These are phyloP conservation scores for Tricholoma flavovirens DNA, from an alignment of 768 basidiomycete genomes.

Conservation along the genomic window DNA sequence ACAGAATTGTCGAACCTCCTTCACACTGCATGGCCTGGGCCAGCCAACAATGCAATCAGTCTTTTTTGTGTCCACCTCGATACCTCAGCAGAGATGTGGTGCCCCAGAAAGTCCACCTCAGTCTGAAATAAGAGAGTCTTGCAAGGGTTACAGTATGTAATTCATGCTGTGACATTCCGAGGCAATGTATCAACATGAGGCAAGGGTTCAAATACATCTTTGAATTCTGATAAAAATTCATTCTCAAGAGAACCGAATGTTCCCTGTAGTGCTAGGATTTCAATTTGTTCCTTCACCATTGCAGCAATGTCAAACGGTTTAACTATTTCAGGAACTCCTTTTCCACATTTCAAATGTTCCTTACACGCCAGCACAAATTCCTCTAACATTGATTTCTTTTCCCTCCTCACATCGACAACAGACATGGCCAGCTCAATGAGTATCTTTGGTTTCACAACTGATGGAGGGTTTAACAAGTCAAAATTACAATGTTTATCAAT, in stretches of 20 bases:
- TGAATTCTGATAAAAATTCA: background rate
- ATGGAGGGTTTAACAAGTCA: slow-evolving; percentile 4
- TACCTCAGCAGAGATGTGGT: no score
- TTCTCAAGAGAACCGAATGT: background rate
- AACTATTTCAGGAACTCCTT: background rate
- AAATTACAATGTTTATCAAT: slow-evolving; percentile 9
- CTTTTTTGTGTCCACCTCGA: background rate
- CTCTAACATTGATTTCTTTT: background rate
- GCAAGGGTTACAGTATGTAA: background rate
- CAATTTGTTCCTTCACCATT: background rate
- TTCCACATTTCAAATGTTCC: background rate
- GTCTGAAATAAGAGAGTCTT: background rate
- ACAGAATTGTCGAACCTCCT: slow-evolving; percentile 17
- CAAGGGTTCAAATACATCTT: background rate
- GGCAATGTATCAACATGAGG: background rate
- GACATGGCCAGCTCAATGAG: background rate
- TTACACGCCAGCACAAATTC: background rate
- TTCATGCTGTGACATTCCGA: background rate
- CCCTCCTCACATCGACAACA: background rate
- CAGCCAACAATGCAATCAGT: background rate
- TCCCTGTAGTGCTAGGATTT: background rate
- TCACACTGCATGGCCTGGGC: background rate
- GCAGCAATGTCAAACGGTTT: background rate
- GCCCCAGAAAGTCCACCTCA: no score
- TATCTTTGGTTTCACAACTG: background rate